Evolutionary conservation across 805 yeast genomes (phyloP), one percentile per base, ranked within the genome.

Genomic region (Teunomyces pallodes): DNA sequence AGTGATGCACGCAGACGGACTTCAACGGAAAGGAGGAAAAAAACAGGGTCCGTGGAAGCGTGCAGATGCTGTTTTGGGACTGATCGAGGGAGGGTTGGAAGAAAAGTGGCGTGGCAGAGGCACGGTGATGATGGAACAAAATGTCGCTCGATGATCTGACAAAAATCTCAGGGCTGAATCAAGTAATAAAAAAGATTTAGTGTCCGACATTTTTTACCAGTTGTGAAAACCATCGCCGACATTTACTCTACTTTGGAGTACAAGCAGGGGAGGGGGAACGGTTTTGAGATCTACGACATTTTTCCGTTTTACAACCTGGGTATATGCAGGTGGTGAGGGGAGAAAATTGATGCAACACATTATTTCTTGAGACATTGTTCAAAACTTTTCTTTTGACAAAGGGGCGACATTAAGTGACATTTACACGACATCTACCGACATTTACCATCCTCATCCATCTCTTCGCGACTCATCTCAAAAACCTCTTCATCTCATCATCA

Each of bases 401-500:
- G 4, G 6, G 2, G 24, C 24, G 24, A 20, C 24, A 20, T 20
- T 20, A 20, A 20, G 24, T 20, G 24, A 20, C 24, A 20, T 20
- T 20, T 4, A 20, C 4, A 20, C 24, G 24, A 20, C 24, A 20
- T 41, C 28, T 41, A 24, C 35, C 24, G 35, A 32, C 39, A 16
- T 35, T 35, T 4, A 20, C 10, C 30, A 17, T 42, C 35, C 20
- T 16, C 32, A 35, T 45, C 20, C 42, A 40, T 16, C 48, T 43
- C 52, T 46, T 49, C 52, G 33, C 51, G 24, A 20, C 24, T 20
- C 24, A 20, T 20, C 24, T 20, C 24, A 20, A 42, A 40, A 39
- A 43, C 51, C 42, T 16, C 9, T 16, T 13, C 46, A 31, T 27
- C 47, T 40, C 48, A 46, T 35, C 50, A 51, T 44, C 33, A 72